Base-by-base conservation (phyloP, 2,329 filamentous ascomycete genomes). In the Didymella keratinophila region DNA sequence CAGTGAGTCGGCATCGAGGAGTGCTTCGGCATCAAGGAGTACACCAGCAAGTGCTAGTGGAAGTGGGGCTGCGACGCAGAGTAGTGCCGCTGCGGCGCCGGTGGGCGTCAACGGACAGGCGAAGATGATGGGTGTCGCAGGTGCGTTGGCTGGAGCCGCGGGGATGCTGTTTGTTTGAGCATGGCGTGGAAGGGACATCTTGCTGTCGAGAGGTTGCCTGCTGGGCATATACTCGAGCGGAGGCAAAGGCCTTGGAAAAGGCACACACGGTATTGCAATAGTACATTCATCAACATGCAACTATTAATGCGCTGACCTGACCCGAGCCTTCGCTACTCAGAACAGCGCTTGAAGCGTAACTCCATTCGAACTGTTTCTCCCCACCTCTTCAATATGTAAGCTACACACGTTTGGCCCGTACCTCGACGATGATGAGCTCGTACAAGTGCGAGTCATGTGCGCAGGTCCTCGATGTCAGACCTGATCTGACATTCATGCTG, bases 101-200 rank as follows among this genome's bases (percentile, higher is more conserved):
- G 51, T 43, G 21, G 52, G 47, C 7, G 34, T 52, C 0, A 41
- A 48, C 1, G 44, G 44, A 7, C 49, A 32, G 45, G 37, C 53
- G 43, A 60, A 52, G 49, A 63, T 57, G 51, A 63, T 68, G 65
- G 61, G 62, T 3, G 28, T 65, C 23, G 62, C 42, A 9, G 67
- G 67, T 1, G 65, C 50, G 5, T 45, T 67, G 45, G 64, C 58
- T 9, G 65, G 67, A 14, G 65, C 64, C n/a, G 67, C 61, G 12
- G 67, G 65, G 0, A 58, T 64, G 27, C 18, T 69, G 36, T 59
- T 67, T 37, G 30, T 66, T 8, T 68, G 45, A 59, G 23, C 16
- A 7, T 34, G 8, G 8, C 12, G 27, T 10, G 8, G 12, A 7
- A 9, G 3, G n/a, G 11, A 16, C n/a, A 36, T 6, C 6, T n/a